Evolutionary conservation across 768 basidiomycete species (phyloP).

Genomic region (Lentinula aciculospora): DNA sequence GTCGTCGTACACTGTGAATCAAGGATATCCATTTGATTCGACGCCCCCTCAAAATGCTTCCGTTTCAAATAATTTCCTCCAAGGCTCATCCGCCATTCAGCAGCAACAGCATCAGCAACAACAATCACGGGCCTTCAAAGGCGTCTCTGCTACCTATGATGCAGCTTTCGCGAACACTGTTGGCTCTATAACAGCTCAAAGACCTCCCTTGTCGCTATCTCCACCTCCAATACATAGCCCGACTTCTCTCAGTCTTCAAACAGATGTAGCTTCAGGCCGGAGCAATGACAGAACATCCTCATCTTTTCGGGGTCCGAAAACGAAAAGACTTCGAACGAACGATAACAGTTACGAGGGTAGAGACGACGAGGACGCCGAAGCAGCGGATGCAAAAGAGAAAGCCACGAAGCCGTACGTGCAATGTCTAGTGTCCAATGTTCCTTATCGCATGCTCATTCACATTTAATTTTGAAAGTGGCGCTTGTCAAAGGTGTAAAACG

Average conservation of each 20-base stretch:
- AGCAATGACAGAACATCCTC: neutral
- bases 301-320: constrained; percentile 16
- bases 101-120: neutral
- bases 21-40: neutral
- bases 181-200: neutral
- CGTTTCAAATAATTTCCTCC: neutral
- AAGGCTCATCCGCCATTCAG: neutral
- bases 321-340: constrained; percentile 31
- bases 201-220: neutral
- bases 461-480: constrained; percentile 37
- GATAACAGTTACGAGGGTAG: constrained; percentile 22
- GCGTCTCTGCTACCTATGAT: neutral
- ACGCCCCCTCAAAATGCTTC: neutral
- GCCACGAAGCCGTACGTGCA: constrained; percentile 37
- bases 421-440: constrained; percentile 8
- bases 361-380: constrained; percentile 31
- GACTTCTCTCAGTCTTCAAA: neutral
- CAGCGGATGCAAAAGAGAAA: constrained; percentile 29
- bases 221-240: neutral
- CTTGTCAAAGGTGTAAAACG: constrained; percentile 67
- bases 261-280: neutral
- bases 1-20: neutral
- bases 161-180: neutral
- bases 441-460: constrained; percentile 8
- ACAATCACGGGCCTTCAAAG: neutral